Base-by-base conservation (phyloP, 2,329 filamentous ascomycete species). In the Ascocoryne sarcoides region DNA sequence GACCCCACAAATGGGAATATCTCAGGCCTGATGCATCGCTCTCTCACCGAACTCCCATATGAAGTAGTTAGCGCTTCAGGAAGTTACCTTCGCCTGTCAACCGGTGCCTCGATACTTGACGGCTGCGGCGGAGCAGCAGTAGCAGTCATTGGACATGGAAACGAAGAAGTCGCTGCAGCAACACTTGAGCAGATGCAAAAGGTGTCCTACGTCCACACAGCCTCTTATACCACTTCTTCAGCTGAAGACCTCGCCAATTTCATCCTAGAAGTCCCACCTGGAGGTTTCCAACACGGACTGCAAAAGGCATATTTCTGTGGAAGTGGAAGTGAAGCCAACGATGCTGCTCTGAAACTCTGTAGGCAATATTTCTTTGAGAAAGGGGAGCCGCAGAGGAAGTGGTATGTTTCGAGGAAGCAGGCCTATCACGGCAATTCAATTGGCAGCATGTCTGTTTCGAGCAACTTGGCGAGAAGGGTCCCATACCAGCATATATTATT, bases 71-170 rank as follows among this genome's bases (percentile, higher is more conserved):
- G 14, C 7, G 36, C 36, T 4, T 19, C 28, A 32, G 36, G 28
- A 21, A 19, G 4, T 4, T 38, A 32, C 15, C 28, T 32, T 12
- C 10, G 10, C 10, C 28, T 38, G 10, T 4, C 9, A 19, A 9
- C 16, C 17, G 36, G 36, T 4, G 14, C 15, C 12, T 14, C 17
- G 3, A 32, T 38, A 4, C 69, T 87, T 8, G 84, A 89, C 55
- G 80, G 75, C 1, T 83, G 78, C 18, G 75, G 80, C 20, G 84
- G 84, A 10, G 79, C 83, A 4, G 81, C 78, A n/a, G 82, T 86
- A 1, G 67, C 76, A 4, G 78, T 76, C 52, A 64, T 89, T 10
- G 84, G 84, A 4, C 78, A 84, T 48, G 75, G 73, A 23, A 69
- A 79, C 37, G 53, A 65, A 21, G 66, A 77, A 29, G 73, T 87